Evolutionary conservation across 345 rosid species (phyloP), one percentile per base, ranked within the genome.

Genomic region (Acer yangbiense): DNA sequence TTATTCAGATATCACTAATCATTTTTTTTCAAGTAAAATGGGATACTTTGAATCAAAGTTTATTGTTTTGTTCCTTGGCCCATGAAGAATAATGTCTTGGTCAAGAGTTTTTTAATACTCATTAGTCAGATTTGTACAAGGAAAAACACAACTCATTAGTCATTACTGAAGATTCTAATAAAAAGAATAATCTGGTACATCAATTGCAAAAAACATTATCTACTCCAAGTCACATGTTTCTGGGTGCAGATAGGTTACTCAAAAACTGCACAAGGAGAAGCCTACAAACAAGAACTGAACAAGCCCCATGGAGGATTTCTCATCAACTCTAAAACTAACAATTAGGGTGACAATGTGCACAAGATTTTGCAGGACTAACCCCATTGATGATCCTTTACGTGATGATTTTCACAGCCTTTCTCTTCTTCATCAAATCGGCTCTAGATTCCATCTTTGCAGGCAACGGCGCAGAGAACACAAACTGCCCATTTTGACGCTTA

Each of bases 371-470:
- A 73, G 65, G 13, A 69, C 9, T 27, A 52, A 52, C 46, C 64
- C 60, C 23, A 39, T 57, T 8, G 18, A 20, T 16, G 39, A 63
- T 57, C 52, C 57, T 8, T 50, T 73, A 81, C 18, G 64, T 23
- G 9, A 75, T 80, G 16, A 82, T 75, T 72, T 82, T 85, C 74
- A 80, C 71, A 43, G 77, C 76, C 72, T 78, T 78, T 62, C 86
- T 88, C 67, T 71, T 85, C 79, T 61, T 86, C 80, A 55, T 69
- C 46, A 81, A 74, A 78, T 75, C 87, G 72, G 82, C 85, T 84
- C 85, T 83, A 8, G 85, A 71, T 77, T 93, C 95, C 93, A 89
- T 93, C 87, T 91, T 91, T 72, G 86, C 86, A 9, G 95, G 92
- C 74, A 84, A 21, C 12, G 97, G 95, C 65, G 97, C 89, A 77